Conservation (phyloP, 345 rosid species). For the Orychophragmus violaceus region DNA sequence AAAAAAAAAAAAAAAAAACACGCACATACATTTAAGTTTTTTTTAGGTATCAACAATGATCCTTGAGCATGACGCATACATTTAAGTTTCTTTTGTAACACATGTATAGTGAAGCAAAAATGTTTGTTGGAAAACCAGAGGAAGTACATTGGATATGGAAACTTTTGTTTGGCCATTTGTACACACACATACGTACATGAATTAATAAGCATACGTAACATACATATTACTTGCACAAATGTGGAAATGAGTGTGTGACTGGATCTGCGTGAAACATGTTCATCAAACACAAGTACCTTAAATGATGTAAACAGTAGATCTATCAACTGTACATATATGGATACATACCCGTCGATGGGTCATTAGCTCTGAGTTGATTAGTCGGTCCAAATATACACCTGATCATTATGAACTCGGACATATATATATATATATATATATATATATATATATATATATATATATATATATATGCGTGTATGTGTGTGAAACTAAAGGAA, state of each 20-base stretch:
- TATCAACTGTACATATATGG: conserved; percentile 23
- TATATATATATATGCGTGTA: conserved; percentile 3
- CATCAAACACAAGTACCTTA: conserved; percentile 18
- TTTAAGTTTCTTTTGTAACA: not conserved
- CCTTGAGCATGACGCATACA: too few relatives aligned
- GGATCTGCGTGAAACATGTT: conserved; percentile 13
- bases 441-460: conserved; percentile 22
- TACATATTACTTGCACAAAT: conserved; percentile 17
- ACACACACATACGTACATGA: conserved; percentile 1
- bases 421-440: conserved; percentile 22
- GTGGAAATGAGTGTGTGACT: conserved; percentile 25
- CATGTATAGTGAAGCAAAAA: not conserved
- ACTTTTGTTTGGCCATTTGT: conserved; percentile 25
- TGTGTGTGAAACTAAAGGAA: not conserved
- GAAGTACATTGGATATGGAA: conserved; percentile 14
- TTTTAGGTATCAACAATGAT: too few relatives aligned
- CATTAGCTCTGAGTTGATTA: conserved; percentile 24
- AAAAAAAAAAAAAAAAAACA: too few relatives aligned
- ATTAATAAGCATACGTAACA: not conserved
- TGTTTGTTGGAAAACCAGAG: not conserved
- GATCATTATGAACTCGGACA: conserved; percentile 24
- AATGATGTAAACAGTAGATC: conserved; percentile 31
- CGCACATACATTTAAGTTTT: too few relatives aligned
- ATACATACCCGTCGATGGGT: conserved; percentile 19
- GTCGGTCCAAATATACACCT: conserved; percentile 24